Evolutionary conservation across 2,329 filamentous ascomycete species (phyloP).

Genomic region (Fusarium sp.): DNA sequence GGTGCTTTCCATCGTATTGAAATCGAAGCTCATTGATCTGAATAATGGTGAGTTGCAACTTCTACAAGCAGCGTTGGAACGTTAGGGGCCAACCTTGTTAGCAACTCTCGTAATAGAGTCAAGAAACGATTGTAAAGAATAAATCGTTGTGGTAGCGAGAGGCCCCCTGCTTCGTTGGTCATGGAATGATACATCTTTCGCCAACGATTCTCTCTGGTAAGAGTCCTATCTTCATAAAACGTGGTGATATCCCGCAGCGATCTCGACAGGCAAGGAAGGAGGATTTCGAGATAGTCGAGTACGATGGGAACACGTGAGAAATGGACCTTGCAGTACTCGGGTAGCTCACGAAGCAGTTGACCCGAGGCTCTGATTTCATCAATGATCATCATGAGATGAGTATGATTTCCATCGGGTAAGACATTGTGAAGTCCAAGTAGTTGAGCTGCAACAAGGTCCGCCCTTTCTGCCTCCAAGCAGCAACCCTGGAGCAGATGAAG

Average conservation of each 20-base stretch:
- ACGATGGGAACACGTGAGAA: conserved; percentile 61
- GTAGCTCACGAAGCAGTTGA: conserved; percentile 63
- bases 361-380: conserved; percentile 59
- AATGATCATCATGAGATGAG: conserved; percentile 60
- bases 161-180: conserved; percentile 63
- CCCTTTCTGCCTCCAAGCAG: conserved; percentile 64
- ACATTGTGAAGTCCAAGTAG: conserved; percentile 62
- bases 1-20: conserved; percentile 64
- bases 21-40: conserved; percentile 63
- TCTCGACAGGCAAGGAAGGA: conserved; percentile 66
- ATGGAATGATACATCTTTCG: conserved; percentile 68
- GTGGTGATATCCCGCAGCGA: conserved; percentile 64
- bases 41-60: conserved; percentile 28
- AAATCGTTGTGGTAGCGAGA: conserved; percentile 64
- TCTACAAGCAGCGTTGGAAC: background rate
- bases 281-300: conserved; percentile 65
- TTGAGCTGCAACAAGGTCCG: conserved; percentile 58
- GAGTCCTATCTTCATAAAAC: conserved; percentile 62
- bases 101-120: conserved; percentile 59
- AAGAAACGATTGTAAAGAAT: conserved; percentile 67
- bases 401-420: conserved; percentile 57
- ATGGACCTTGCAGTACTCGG: conserved; percentile 65
- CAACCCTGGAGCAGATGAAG: conserved; percentile 62
- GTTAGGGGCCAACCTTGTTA: conserved; percentile 58
- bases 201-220: conserved; percentile 64